A percentile compares a stretch with the other conserved stretches of the same genome.
phyloP scores from a whole-genome alignment of 106 monocot species.

The Cymbidium sinense region DNA sequence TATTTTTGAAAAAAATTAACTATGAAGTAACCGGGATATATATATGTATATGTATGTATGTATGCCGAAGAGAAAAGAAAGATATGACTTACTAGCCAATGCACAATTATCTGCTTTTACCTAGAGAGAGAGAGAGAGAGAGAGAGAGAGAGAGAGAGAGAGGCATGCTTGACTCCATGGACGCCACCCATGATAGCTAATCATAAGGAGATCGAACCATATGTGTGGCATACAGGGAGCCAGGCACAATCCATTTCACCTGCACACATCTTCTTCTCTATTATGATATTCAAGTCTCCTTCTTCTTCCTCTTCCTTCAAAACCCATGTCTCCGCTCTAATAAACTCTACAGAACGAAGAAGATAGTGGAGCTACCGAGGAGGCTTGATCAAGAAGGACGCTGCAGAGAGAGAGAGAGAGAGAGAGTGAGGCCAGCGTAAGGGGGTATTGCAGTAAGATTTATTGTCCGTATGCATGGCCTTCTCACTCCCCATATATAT shows the following conservation, averaged over 20 bases:
- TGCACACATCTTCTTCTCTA: background rate
- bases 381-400: too few species aligned
- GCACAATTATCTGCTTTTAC: background rate
- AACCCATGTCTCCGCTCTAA: background rate
- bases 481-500: background rate
- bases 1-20: too few species aligned
- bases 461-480: background rate
- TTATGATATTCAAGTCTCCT: background rate
- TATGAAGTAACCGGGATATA: too few species aligned
- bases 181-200: slow-evolving; percentile 12
- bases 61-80: too few species aligned
- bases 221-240: slow-evolving; percentile 18
- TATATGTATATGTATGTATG: too few species aligned
- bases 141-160: slow-evolving; percentile 10
- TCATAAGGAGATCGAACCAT: background rate
- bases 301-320: background rate
- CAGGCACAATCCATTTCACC: slow-evolving; percentile 6
- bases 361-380: too few species aligned
- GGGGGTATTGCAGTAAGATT: background rate
- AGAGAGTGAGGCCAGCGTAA: background rate
- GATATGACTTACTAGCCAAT: too few species aligned
- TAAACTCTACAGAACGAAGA: background rate
- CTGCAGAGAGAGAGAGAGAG: background rate
- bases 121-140: slow-evolving; percentile 1
- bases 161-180: slow-evolving; percentile 10